Base-by-base conservation (phyloP, 441 rosid genomes). In the Pelargonium citronellum region DNA sequence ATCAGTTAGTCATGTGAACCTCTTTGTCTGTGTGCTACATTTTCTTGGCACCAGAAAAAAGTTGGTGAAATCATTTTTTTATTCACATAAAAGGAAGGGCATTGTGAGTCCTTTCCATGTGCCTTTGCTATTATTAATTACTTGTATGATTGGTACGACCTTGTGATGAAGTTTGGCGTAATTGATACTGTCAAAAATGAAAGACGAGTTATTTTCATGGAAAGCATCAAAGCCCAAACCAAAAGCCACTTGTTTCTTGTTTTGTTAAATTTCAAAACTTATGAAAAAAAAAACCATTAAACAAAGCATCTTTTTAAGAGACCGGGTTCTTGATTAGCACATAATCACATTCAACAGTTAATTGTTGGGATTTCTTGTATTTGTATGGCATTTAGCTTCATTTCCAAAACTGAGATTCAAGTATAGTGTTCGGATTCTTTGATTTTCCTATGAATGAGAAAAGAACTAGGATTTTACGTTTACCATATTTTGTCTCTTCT, bases 71-170 rank as follows among this genome's bases (percentile, higher is more conserved):
- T 20, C 30, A 58, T 6, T 39, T 58, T 57, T 58, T 58, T 58
- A 19, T 58, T 58, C 64, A 20, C 22, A 19, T 58, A 17, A 58
- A 58, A 58, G 64, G 13, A 58, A 19, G 22, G 20, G 30, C 64
- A 58, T 15, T 57, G 43, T 39, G 62, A 57, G 62, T 57, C 62
- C 62, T 6, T 17, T 17, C 22, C 62, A 57, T 19, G 30, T 58
- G 64, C 64, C 30, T 58, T 58, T 58, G 64, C 64, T 17, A 58
- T 58, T 58, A 58, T 58, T 58, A 20, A 58, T 9, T 8, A 8
- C 22, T 2, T 9, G 64, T 19, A 2, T 19, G 30, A 58, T 19
- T 58, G 24, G 64, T 58, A 24, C 22, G 30, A 58, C 64, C 64
- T 20, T 58, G 30, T 58, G 64, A 58, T 19, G 22, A 19, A 20